A percentile compares a stretch with the other conserved stretches of the same genome.
Conservation (phyloP, 2,329 filamentous ascomycete species). For the Colletotrichum sp. region DNA sequence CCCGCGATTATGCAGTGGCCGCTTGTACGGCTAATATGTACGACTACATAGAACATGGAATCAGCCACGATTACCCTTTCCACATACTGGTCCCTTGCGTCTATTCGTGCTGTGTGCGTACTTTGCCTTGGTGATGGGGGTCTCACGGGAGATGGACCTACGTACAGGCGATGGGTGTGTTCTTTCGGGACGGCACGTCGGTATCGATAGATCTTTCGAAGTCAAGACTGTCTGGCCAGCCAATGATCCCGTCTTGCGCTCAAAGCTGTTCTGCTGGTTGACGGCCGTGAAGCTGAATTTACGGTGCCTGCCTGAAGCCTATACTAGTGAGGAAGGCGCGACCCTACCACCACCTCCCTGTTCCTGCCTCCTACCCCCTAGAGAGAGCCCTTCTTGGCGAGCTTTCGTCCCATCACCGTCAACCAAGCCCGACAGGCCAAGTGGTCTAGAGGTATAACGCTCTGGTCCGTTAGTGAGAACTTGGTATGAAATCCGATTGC, state of each 20-base stretch:
- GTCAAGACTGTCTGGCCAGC: not conserved
- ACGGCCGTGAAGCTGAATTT: not conserved
- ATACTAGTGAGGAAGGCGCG: not conserved
- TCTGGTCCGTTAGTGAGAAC: not conserved
- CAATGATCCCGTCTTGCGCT: not conserved
- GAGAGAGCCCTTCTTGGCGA: not conserved
- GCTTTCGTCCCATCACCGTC: not conserved
- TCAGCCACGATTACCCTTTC: slow-evolving; percentile 13
- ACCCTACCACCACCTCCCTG: not conserved
- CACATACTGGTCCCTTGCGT: not conserved
- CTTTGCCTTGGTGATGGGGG: not conserved
- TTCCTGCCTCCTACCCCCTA: not conserved
- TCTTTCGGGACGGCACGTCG: not conserved
- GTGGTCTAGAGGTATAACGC: not conserved
- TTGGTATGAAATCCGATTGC: not conserved
- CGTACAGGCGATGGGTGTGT: not conserved
- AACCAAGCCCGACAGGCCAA: not conserved
- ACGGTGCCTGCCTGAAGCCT: not conserved
- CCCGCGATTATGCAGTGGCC: slow-evolving; percentile 1
- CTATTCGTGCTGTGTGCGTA: not conserved
- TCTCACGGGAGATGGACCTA: not conserved
- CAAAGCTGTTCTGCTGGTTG: not conserved
- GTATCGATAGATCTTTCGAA: not conserved
- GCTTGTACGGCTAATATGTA: slow-evolving; percentile 22
- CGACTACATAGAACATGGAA: slow-evolving; percentile 22